Conservation (phyloP, 768 basidiomycete genomes). For the Trichaptum fuscoviolaceum region DNA sequence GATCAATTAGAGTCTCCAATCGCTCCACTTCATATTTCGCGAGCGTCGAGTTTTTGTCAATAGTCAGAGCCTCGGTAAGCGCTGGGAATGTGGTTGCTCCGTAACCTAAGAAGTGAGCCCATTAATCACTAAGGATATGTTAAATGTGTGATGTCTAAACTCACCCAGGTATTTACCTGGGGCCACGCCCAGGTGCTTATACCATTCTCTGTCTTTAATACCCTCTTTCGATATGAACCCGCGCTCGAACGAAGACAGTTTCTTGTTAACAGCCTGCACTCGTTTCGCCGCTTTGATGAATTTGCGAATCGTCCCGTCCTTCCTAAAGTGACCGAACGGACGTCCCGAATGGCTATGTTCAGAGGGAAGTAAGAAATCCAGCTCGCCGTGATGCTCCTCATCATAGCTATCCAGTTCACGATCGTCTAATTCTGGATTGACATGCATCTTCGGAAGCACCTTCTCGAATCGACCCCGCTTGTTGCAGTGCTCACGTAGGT, state of each 20-base stretch:
- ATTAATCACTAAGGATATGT: neutral
- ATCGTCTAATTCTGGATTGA: neutral
- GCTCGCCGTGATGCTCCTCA: neutral
- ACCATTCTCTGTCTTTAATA: constrained; percentile 81
- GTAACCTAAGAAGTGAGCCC: constrained; percentile 44
- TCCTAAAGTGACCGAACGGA: neutral
- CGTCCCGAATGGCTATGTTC: neutral
- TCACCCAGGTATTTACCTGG: constrained; percentile 81
- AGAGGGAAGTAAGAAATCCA: neutral
- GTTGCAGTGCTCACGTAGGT: neutral
- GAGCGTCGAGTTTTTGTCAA: constrained; percentile 58
- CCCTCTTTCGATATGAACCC: constrained; percentile 79
- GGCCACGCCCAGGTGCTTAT: constrained; percentile 77
- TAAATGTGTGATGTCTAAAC: constrained; percentile 15
- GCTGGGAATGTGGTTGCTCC: constrained; percentile 83
- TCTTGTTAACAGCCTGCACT: constrained; percentile 56
- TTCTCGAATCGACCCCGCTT: neutral
- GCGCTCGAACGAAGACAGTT: constrained; percentile 63
- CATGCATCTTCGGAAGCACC: neutral
- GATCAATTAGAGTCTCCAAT: constrained; percentile 47
- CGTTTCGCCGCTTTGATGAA: constrained; percentile 56
- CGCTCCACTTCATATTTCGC: constrained; percentile 57
- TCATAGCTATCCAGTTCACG: neutral
- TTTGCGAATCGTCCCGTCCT: constrained; percentile 21
- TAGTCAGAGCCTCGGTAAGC: constrained; percentile 68